phyloP scores from a whole-genome alignment of 2,329 filamentous ascomycete genomes.

The Chrysoporthe cubensis region DNA sequence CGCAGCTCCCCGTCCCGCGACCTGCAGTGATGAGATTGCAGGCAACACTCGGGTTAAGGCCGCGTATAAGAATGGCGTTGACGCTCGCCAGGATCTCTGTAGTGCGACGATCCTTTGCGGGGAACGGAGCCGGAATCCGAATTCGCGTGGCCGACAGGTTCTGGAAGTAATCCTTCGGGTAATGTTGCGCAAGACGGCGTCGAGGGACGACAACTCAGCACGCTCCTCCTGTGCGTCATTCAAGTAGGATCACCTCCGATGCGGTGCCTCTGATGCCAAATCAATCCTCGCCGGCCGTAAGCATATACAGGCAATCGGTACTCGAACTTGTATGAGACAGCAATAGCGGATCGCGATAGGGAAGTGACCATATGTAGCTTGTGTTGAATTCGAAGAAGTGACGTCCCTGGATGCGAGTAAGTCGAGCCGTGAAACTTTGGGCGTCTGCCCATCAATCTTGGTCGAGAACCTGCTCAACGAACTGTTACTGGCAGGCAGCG shows the following conservation, averaged over 20 bases:
- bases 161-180: conserved; percentile 9
- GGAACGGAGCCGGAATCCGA: not conserved
- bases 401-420: not conserved
- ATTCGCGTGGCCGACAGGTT: not conserved
- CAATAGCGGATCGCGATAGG: not conserved
- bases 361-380: not conserved
- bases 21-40: not conserved
- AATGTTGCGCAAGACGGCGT: not conserved
- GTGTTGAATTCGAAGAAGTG: not conserved
- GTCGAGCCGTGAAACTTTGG: not conserved
- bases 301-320: not conserved
- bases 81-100: conserved; percentile 10
- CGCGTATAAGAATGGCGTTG: not conserved
- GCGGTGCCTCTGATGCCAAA: no score
- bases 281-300: not conserved
- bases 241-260: no score
- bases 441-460: not conserved
- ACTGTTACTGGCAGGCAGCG: no score
- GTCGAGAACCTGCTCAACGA: not conserved
- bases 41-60: not conserved
- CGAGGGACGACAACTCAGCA: not conserved
- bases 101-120: conserved; percentile 4
- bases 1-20: not conserved
- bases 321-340: not conserved
- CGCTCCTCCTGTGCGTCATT: no score